Evolutionary conservation across 371 early-diverging fungal species (phyloP), one percentile per base, ranked within the genome.

Genomic region (Zancudomyces culisetae): DNA sequence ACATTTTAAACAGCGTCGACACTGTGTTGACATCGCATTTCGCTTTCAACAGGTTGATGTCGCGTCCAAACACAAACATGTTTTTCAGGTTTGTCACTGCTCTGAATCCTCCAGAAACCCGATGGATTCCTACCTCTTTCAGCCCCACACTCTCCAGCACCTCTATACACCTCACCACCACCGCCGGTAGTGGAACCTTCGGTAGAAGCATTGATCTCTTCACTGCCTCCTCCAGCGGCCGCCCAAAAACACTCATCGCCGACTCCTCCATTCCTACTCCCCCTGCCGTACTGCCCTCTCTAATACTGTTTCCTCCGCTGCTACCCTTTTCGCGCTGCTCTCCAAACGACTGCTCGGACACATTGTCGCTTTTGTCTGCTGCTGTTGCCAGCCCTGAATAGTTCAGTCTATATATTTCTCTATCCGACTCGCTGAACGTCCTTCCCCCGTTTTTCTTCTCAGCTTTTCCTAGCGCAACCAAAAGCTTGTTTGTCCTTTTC

Each of bases 1-100:
- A 96, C 62, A 85, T 90, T 64, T 94, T 93, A 56, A 93, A 66
- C 29, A 88, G 77, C 49, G 91, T 90, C 2, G 93, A 90, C 0
- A 93, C 75, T 2, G 84, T 78, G 62, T 87, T 82, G 60, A 85
- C 82, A 55, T 82, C 84, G 57, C 84, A 55, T 43, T 84, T 70
- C 3, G 83, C 76, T 1, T 63, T 62, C 0, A 68, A 60, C 0
- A 65, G 64, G 60, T 76, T 73, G 35, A 66, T 66, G 53, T 87
- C 54, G 6, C 47, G 3, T 30, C 53, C 53, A 27, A 30, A 30
- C 30, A 22, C 81, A 60, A 87, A 83, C 52, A 65, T 62, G 18
- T 57, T 54, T 30, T 76, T 71, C 23, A 87, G 68, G n/a, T 70
- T 70, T 35, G 73, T 75, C 42, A 87, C 80, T 19, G 72, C 63